phyloP scores from a whole-genome alignment of 768 basidiomycete genomes.

The Termitomyces sp. region DNA sequence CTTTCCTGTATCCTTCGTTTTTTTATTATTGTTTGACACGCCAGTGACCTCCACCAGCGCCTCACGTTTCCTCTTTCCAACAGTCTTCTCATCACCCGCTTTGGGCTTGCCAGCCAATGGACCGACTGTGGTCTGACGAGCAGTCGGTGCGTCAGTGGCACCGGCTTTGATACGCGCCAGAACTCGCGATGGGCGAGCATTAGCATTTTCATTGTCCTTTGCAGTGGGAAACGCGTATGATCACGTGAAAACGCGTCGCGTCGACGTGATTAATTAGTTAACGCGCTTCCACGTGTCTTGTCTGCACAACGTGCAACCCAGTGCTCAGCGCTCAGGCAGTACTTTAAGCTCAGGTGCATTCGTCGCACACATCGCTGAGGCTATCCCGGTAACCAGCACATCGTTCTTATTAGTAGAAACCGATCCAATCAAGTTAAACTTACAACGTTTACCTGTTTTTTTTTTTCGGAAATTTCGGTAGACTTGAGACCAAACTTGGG shows the following conservation, averaged over 20 bases:
- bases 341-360: no score
- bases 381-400: no score
- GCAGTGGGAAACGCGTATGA: conserved; percentile 23
- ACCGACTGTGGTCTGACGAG: conserved; percentile 28
- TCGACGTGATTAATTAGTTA: conserved; percentile 11
- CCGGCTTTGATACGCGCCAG: conserved; percentile 53
- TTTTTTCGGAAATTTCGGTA: no score
- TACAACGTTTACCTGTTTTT: no score
- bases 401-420: no score
- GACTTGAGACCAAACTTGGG: no score
- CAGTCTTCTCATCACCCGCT: conserved; percentile 33
- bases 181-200: conserved; percentile 53
- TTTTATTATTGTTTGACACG: conserved; percentile 29
- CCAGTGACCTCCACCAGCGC: conserved; percentile 70
- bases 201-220: conserved; percentile 69
- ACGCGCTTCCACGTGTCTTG: neutral
- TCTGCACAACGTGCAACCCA: no score
- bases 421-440: no score
- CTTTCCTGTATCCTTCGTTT: conserved; percentile 12
- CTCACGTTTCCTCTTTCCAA: conserved; percentile 72
- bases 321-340: no score
- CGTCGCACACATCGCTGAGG: no score
- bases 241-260: conserved; percentile 15
- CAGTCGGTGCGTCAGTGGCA: conserved; percentile 29
- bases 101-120: conserved; percentile 42